phyloP scores from a whole-genome alignment of 2,329 filamentous ascomycete genomes.

The Aureobasidium sp. region DNA sequence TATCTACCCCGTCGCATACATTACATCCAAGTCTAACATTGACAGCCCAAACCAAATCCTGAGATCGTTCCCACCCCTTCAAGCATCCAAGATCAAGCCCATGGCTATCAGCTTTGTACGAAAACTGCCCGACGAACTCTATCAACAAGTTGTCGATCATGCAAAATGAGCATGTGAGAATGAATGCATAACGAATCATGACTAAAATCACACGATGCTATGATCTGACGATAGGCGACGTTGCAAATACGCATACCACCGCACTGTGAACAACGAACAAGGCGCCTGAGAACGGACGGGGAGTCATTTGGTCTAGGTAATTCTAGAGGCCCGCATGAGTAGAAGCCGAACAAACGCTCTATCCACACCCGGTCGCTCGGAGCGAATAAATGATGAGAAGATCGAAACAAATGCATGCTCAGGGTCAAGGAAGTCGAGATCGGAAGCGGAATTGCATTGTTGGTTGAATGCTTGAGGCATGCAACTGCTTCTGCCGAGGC shows the following conservation, averaged over 20 bases:
- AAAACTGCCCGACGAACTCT: constrained; percentile 85
- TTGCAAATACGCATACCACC: not conserved
- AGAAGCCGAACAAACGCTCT: not conserved
- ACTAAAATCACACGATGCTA: not conserved
- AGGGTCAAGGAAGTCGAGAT: not conserved
- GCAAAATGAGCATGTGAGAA: constrained; percentile 52
- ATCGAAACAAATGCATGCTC: not conserved
- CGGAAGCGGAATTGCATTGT: not conserved
- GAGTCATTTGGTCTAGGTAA: not conserved
- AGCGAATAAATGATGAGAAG: not conserved
- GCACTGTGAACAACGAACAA: not conserved
- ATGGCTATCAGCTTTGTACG: constrained; percentile 79
- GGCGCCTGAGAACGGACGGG: not conserved
- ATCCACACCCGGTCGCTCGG: not conserved
- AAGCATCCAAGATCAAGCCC: constrained; percentile 71
- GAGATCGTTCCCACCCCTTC: constrained; percentile 75
- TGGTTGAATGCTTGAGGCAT: not conserved
- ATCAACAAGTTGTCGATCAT: constrained; percentile 81
- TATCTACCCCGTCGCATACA: not conserved
- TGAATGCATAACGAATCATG: not conserved
- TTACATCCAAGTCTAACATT: constrained; percentile 17
- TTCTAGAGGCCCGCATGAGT: not conserved
- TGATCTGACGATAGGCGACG: not conserved
- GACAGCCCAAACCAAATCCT: constrained; percentile 81
- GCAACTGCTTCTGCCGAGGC: not conserved